A percentile compares a stretch with the other conserved stretches of the same genome.
Evolutionary conservation across 345 rosid genomes (phyloP).

Genomic region (Aurinia saxatilis): DNA sequence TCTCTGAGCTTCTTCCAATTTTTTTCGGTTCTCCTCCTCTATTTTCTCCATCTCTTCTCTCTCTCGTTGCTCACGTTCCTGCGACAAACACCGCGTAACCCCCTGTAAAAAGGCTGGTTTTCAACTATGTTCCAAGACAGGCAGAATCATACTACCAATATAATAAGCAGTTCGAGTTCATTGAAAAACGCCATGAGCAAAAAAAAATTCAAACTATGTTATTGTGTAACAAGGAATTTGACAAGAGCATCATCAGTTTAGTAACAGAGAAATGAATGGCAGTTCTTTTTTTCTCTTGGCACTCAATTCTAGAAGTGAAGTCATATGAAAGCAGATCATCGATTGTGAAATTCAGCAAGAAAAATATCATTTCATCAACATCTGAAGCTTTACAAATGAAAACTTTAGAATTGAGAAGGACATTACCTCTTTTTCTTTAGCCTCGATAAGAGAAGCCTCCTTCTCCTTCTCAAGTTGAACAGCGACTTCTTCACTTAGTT

Average conservation of each 20-base stretch:
- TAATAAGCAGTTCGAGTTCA: background rate
- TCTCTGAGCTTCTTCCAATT: slow-evolving; percentile 74
- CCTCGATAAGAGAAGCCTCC: slow-evolving; percentile 56
- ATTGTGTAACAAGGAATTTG: background rate
- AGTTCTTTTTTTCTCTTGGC: background rate
- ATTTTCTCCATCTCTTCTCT: slow-evolving; percentile 71
- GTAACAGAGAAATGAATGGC: background rate
- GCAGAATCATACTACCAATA: background rate
- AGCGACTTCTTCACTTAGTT: slow-evolving; percentile 60
- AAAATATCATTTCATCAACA: background rate
- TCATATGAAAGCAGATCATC: background rate
- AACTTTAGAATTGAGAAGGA: background rate
- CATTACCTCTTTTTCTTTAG: slow-evolving; percentile 74
- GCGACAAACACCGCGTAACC: slow-evolving; percentile 27
- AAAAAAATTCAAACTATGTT: background rate
- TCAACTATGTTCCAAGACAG: slow-evolving; percentile 3
- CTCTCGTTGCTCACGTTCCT: slow-evolving; percentile 67
- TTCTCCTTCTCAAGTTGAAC: slow-evolving; percentile 82
- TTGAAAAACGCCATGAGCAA: background rate
- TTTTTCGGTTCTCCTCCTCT: slow-evolving; percentile 69
- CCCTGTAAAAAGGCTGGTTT: slow-evolving; percentile 16
- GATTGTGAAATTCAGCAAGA: background rate
- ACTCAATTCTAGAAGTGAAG: background rate
- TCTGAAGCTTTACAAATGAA: background rate
- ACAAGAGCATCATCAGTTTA: background rate